Evolutionary conservation across 768 basidiomycete genomes (phyloP), one percentile per base, ranked within the genome.

Genomic region (Termitomyces sp.): DNA sequence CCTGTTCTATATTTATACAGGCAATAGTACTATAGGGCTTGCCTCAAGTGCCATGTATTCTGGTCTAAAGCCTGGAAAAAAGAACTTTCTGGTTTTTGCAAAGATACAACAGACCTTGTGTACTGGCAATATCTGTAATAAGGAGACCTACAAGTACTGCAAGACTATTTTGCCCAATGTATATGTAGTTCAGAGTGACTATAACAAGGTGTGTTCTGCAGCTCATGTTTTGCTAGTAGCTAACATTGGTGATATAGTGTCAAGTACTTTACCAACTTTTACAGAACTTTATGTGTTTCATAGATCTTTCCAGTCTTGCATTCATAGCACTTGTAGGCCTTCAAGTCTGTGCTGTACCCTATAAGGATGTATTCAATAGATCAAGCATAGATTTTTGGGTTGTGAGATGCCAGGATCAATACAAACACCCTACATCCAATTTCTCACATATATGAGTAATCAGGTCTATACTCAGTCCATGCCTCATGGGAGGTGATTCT

Each of bases 41-140:
- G 66, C 97, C 96, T 95, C 96, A 99, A 42, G 96, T 97, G 63
- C 96, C 97, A 76, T 95, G 92, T 96, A 99, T 98, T 72, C 96
- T 93, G 14, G 93, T 94, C 71, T 94, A 91, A 57, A 96, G 83
- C 68, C 91, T 90, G 63, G 15, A n/a, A n/a, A n/a, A n/a, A 95
- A 96, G 76, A 97, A 98, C 67, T 86, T 98, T 1, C 79, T 99
- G 52, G 87, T 92, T 5, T 91, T 91, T 19, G 97, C 97, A 21
- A 99, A 99, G 72, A 98, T 99, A 45, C 92, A 95, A 60, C 96
- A 98, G 71, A 97, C 98, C 57, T 78, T 99, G 26, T 97, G 94
- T 70, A 98, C 96, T 0, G 97, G 97, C 47, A 98, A 98, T 68
- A 88, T 98, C 23, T 95, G 93, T 70, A 97, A 99, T 75, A 87